phyloP scores from a whole-genome alignment of 2,329 filamentous ascomycete species.

The Juglanconis juglandina region DNA sequence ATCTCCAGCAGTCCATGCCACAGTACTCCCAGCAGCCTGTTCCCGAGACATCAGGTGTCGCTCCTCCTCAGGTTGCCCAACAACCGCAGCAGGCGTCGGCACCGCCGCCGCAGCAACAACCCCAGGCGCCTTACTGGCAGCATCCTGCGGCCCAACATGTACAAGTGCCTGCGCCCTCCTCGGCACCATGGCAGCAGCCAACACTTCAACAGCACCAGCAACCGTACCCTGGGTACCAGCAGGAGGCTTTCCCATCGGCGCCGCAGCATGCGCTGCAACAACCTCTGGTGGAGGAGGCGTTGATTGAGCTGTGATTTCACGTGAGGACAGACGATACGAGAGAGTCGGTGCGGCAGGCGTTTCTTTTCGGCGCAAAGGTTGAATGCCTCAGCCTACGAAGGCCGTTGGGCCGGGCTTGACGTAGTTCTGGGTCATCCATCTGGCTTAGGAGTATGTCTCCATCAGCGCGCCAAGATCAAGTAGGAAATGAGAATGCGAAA shows the following conservation, averaged over 20 bases:
- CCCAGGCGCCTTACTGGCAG: constrained; percentile 49
- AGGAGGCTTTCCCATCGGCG: constrained; percentile 63
- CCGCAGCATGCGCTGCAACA: constrained; percentile 59
- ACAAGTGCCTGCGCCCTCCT: constrained; percentile 37
- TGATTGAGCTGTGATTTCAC: constrained; percentile 66
- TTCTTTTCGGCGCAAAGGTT: neutral
- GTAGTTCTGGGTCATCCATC: too few species aligned
- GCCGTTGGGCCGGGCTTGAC: too few species aligned
- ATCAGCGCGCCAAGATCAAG: too few species aligned
- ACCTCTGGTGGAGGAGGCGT: constrained; percentile 66
- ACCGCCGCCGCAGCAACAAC: constrained; percentile 25
- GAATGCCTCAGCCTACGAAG: neutral
- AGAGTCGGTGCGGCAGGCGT: neutral
- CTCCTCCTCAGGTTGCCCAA: constrained; percentile 22
- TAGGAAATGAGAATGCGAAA: too few species aligned
- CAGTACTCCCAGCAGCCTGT: constrained; percentile 21
- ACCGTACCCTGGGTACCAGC: constrained; percentile 47
- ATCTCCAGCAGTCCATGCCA: constrained; percentile 33
- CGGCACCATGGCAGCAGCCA: constrained; percentile 35
- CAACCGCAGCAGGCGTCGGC: constrained; percentile 29
- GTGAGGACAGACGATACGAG: neutral
- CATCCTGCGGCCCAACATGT: constrained; percentile 39
- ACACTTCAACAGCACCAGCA: constrained; percentile 16
- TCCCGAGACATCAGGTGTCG: constrained; percentile 35
- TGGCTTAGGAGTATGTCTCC: too few species aligned